phyloP scores from a whole-genome alignment of 345 rosid genomes.

The Geranium brycei region DNA sequence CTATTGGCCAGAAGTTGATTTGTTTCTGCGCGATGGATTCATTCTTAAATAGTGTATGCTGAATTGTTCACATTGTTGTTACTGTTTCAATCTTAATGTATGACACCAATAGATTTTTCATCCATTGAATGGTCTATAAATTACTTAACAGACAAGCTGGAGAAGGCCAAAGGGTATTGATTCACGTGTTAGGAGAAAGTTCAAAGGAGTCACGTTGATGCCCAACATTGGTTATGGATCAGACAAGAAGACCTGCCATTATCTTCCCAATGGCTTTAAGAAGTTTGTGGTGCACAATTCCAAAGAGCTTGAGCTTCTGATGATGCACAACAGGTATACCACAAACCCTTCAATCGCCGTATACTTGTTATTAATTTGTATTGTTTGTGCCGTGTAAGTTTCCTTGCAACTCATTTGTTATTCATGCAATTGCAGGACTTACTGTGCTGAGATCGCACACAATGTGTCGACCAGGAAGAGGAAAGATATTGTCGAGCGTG shows the following conservation, averaged over 20 bases:
- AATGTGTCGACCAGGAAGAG: slow-evolving; percentile 52
- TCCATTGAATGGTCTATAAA: no score
- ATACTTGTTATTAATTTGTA: no score
- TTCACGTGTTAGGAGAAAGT: slow-evolving; percentile 66
- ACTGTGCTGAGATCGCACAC: slow-evolving; percentile 65
- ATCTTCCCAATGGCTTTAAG: slow-evolving; percentile 59
- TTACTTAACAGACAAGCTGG: slow-evolving; percentile 31
- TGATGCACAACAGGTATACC: slow-evolving; percentile 58
- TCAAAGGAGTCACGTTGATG: slow-evolving; percentile 55
- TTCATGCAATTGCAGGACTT: slow-evolving; percentile 24
- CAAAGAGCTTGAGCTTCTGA: slow-evolving; percentile 43
- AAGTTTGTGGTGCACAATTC: slow-evolving; percentile 51
- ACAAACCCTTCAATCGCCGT: no score
- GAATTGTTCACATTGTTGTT: no score
- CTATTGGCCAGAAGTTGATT: no score
- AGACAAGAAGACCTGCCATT: slow-evolving; percentile 58
- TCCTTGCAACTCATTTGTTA: background rate
- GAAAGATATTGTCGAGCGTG: slow-evolving; percentile 50
- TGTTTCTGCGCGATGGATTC: no score
- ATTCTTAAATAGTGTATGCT: no score
- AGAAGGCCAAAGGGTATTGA: slow-evolving; percentile 64
- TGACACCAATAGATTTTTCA: no score
- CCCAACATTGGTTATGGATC: slow-evolving; percentile 60
- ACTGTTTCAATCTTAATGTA: no score
- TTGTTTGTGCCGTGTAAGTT: no score